Percentiles rank a stretch among this genome's conserved stretches.
Conservation (phyloP, 345 rosid genomes). For the Clarkia xantiana region DNA sequence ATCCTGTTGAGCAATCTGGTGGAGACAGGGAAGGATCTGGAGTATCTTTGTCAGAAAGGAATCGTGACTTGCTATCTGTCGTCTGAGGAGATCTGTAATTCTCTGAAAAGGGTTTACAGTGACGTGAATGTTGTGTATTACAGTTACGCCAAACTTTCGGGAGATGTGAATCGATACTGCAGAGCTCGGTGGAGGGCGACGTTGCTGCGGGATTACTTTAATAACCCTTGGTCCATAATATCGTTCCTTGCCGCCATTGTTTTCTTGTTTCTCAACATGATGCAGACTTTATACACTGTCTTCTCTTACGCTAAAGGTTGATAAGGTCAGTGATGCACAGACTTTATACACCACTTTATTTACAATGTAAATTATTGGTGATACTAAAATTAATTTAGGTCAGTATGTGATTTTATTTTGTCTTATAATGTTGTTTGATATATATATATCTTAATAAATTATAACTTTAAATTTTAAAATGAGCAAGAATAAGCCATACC, state of each 20-base stretch:
- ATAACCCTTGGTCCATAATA: constrained; percentile 3
- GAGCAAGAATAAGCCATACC: no score
- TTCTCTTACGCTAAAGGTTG: no score
- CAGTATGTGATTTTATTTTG: no score
- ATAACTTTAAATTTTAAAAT: no score
- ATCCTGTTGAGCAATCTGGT: constrained; percentile 6
- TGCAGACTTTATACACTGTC: no score
- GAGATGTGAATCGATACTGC: background rate
- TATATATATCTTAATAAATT: no score
- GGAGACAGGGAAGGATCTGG: constrained; percentile 6
- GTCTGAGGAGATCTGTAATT: background rate
- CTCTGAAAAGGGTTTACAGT: constrained; percentile 3
- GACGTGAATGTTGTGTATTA: constrained; percentile 6
- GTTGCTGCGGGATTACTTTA: constrained; percentile 3
- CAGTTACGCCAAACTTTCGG: constrained; percentile 2
- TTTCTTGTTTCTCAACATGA: background rate
- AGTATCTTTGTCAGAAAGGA: constrained; percentile 5
- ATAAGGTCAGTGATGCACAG: no score
- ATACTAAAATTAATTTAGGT: no score
- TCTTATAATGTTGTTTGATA: no score
- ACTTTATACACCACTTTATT: no score
- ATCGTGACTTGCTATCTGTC: constrained; percentile 1
- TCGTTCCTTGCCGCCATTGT: constrained; percentile 1
- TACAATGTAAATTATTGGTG: no score
- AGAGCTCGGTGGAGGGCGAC: constrained; percentile 2